Evolutionary conservation across 345 rosid genomes (phyloP).

Genomic region (Excoecaria cochinchinensis): DNA sequence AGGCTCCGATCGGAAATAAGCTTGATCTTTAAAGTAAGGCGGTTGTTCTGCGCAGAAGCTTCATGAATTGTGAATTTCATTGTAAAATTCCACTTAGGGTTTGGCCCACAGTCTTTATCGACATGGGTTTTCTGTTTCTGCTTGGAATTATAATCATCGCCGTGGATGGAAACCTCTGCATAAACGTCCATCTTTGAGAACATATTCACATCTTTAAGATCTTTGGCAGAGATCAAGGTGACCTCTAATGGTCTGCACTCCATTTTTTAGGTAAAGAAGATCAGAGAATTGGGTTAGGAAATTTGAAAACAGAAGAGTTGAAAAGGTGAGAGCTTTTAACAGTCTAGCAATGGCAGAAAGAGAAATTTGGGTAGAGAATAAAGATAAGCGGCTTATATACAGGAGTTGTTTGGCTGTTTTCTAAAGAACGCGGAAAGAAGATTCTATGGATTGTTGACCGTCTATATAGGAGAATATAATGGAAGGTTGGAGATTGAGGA

Average conservation of each 20-base stretch:
- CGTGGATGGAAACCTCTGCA: slow-evolving; percentile 48
- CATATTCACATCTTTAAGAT: slow-evolving; percentile 50
- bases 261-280: no score
- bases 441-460: neutral
- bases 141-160: slow-evolving; percentile 36
- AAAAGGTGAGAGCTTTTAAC: no score
- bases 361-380: neutral
- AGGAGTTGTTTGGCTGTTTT: no score
- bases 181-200: slow-evolving; percentile 64
- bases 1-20: slow-evolving; percentile 47
- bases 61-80: slow-evolving; percentile 57
- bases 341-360: no score
- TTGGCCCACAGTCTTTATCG: slow-evolving; percentile 51
- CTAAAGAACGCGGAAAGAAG: no score
- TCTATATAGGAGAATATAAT: neutral
- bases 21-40: slow-evolving; percentile 35
- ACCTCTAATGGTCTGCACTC: slow-evolving; percentile 49
- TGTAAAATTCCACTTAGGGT: slow-evolving; percentile 54
- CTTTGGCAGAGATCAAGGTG: slow-evolving; percentile 48
- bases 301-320: neutral
- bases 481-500: neutral
- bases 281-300: neutral
- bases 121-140: slow-evolving; percentile 49
- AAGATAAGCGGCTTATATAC: no score
- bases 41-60: slow-evolving; percentile 36